Percentiles rank a stretch among this genome's conserved stretches.
These are phyloP conservation scores for Silene coronaria DNA, from an alignment of 179 eudicot species.

Conservation along the genomic window DNA sequence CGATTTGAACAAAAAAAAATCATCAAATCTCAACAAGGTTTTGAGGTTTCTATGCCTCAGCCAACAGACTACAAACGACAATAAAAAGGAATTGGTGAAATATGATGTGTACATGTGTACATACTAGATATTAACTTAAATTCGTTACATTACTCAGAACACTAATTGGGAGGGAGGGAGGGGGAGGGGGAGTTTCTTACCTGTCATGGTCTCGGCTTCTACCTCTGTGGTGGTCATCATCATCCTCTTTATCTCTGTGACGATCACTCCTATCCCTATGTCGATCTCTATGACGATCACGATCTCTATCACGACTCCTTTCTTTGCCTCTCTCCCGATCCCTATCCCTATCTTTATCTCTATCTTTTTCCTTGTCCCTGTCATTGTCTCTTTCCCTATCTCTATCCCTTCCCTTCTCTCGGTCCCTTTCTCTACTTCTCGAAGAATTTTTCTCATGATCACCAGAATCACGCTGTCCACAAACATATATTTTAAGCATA, in stretches of 20 bases:
- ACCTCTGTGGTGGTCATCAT: conserved; percentile 46
- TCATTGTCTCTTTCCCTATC: conserved; percentile 22
- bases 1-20: not conserved
- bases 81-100: no score
- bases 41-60: no score
- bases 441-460: conserved; percentile 32
- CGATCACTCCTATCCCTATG: conserved; percentile 45
- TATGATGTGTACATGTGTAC: no score
- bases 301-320: conserved; percentile 39
- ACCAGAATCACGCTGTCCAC: conserved; percentile 31
- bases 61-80: no score
- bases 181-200: conserved; percentile 6
- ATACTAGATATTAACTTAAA: not conserved
- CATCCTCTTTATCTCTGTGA: conserved; percentile 51
- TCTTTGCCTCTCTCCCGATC: conserved; percentile 28
- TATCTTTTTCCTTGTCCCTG: conserved; percentile 18
- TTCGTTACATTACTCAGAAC: not conserved
- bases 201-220: conserved; percentile 69
- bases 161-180: not conserved
- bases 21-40: no score
- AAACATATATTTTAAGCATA: conserved; percentile 9
- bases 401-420: conserved; percentile 28
- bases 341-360: conserved; percentile 23
- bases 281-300: conserved; percentile 37
- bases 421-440: conserved; percentile 32